phyloP scores from a whole-genome alignment of 2,329 filamentous ascomycete genomes.

The Pseudogymnoascus sp. region DNA sequence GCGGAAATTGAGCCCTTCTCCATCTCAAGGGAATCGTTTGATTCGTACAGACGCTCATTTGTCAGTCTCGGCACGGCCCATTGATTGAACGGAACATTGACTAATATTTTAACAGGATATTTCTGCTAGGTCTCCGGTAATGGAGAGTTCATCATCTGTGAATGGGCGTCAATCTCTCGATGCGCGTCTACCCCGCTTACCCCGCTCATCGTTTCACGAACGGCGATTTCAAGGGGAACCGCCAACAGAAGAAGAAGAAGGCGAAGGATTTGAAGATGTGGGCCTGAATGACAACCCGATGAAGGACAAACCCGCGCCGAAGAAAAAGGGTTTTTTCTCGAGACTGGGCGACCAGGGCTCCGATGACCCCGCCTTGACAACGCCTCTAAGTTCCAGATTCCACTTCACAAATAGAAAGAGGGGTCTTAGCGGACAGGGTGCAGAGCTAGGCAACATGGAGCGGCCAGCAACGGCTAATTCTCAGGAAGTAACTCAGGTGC shows the following conservation, averaged over 20 bases:
- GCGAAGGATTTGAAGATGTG: conserved; percentile 85
- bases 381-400: conserved; percentile 47
- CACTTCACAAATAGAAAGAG: conserved; percentile 54
- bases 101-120: conserved; percentile 60
- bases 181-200: conserved; percentile 52
- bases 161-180: conserved; percentile 71
- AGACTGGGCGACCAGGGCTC: conserved; percentile 59
- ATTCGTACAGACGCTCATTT: conserved; percentile 92
- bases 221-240: conserved; percentile 50
- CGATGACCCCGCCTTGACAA: conserved; percentile 27
- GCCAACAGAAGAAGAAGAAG: conserved; percentile 66
- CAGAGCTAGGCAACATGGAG: conserved; percentile 59
- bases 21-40: conserved; percentile 93
- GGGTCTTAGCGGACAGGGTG: conserved; percentile 59
- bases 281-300: conserved; percentile 71
- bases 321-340: conserved; percentile 74
- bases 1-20: conserved; percentile 87
- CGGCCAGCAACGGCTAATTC: conserved; percentile 16
- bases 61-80: conserved; percentile 43
- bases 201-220: conserved; percentile 51
- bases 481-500: not conserved
- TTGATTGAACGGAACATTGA: not conserved
- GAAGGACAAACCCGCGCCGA: conserved; percentile 36
- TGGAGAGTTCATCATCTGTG: conserved; percentile 45
- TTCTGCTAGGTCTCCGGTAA: conserved; percentile 72